phyloP scores from a whole-genome alignment of 169 alveolate species.

The Plasmodium gonderi region DNA sequence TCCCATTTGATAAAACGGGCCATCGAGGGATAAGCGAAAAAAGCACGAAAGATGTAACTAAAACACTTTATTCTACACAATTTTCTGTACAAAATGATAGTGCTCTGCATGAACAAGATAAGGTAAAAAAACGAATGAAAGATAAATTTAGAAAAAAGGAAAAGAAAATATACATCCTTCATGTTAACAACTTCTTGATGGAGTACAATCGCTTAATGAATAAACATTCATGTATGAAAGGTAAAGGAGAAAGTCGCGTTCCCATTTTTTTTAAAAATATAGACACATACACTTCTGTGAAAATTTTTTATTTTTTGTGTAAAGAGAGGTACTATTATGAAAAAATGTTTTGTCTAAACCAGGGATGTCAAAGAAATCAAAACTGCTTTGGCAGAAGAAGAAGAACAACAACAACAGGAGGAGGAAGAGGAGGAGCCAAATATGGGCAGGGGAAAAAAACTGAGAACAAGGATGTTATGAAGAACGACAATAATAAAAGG shows the following conservation, averaged over 20 bases:
- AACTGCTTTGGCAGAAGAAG: not conserved
- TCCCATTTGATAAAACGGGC: not conserved
- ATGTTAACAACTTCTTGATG: not conserved
- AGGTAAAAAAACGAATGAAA: not conserved
- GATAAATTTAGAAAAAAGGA: not conserved
- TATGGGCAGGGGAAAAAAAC: not conserved
- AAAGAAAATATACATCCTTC: not conserved
- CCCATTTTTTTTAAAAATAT: slow-evolving; percentile 30
- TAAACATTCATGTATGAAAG: not conserved
- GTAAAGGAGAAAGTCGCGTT: not conserved
- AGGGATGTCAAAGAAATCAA: no score
- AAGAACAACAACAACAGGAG: not conserved
- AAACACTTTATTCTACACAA: not conserved
- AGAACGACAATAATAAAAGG: not conserved
- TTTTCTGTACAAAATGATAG: not conserved
- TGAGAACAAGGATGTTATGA: not conserved
- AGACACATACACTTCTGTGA: slow-evolving; percentile 1
- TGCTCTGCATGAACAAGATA: not conserved
- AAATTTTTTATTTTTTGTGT: slow-evolving; percentile 22
- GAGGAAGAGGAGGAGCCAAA: not conserved
- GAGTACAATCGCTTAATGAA: not conserved
- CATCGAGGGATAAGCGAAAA: not conserved
- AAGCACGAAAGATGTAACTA: not conserved
- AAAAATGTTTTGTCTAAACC: not conserved
- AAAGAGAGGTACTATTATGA: slow-evolving; percentile 12